Conservation (phyloP, 208 protist genomes). For the Trypanosoma boissoni region DNA sequence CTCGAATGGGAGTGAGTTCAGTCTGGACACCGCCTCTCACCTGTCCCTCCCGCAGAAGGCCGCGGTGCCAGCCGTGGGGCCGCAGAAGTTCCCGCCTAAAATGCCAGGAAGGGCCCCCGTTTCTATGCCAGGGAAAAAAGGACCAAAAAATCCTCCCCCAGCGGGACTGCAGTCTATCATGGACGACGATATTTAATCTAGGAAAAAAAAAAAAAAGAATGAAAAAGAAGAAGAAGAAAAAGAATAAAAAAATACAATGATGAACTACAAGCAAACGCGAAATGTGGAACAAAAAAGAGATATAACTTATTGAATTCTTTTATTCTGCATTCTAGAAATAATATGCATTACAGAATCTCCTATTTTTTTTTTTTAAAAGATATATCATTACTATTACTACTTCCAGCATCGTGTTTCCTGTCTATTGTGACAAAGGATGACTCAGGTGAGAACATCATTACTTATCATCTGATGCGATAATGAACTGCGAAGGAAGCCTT, state of each 20-base stretch:
- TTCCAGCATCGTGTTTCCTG: too few species aligned
- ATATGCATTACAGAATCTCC: too few species aligned
- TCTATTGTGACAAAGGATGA: neutral
- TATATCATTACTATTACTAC: constrained; percentile 1
- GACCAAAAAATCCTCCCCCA: constrained; percentile 4
- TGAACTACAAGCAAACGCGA: neutral
- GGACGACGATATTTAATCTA: neutral
- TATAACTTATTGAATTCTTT: too few species aligned
- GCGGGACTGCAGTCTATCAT: neutral
- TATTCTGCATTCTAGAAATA: too few species aligned
- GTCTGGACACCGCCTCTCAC: neutral
- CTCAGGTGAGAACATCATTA: neutral
- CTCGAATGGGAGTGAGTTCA: constrained; percentile 5
- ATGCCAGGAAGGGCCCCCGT: constrained; percentile 2
- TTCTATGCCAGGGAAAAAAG: neutral
- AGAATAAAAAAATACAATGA: neutral
- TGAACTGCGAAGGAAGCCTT: neutral
- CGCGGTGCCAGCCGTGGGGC: neutral
- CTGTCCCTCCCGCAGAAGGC: neutral
- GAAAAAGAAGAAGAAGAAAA: neutral
- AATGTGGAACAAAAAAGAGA: neutral
- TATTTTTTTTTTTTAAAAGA: neutral
- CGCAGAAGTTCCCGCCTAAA: constrained; percentile 1
- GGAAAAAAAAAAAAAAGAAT: neutral
- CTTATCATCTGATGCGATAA: too few species aligned